Base-by-base conservation (phyloP, 352 stramenopile species). In the Phytophthora kernoviae region DNA sequence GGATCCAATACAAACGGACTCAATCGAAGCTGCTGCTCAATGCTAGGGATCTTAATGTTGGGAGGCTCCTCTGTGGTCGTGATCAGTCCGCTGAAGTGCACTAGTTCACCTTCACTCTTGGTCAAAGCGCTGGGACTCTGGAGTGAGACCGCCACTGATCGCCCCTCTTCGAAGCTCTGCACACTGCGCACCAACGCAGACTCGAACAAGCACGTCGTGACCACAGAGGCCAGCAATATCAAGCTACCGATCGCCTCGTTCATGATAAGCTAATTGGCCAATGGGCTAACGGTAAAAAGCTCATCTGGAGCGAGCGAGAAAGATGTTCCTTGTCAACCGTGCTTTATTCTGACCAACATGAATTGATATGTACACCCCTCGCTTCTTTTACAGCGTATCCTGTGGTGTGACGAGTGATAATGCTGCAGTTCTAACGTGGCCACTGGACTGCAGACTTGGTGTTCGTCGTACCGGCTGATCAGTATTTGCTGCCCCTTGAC, bases 1-100 rank as follows among this genome's bases (percentile, higher is more conserved):
- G 66, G 39, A 21, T 93, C 84, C 53, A 90, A 15, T 33, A 89
- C 82, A 50, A 87, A 81, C 7, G 84, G 77, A 40, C 62, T 79
- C 34, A 70, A 53, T 9, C 73, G 67, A n/a, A 70, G 21, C 22
- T 74, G 47, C 9, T 72, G 30, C 2, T 52, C 56, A 14, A 56
- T 33, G 21, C 17, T 22, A 18, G 42, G 5, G 5, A n/a, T 37
- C 27, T 56, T 57, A 37, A 65, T 62, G 30, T 53, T 49, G 24
- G 24, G 27, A 26, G 40, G 20, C 0, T 24, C 54, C 4, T 27
- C 36, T 36, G 66, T 59, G 11, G 68, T 81, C 9, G 70, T 88
- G 64, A 91, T 85, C n/a, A 78, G 53, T 8, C 74, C 77, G 4
- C 71, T 79, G 39, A 87, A 77, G 24, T 68, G 68, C 51, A 87